Evolutionary conservation across 371 early-diverging fungal genomes (phyloP).

Genomic region (Saksenaea vasiformis): DNA sequence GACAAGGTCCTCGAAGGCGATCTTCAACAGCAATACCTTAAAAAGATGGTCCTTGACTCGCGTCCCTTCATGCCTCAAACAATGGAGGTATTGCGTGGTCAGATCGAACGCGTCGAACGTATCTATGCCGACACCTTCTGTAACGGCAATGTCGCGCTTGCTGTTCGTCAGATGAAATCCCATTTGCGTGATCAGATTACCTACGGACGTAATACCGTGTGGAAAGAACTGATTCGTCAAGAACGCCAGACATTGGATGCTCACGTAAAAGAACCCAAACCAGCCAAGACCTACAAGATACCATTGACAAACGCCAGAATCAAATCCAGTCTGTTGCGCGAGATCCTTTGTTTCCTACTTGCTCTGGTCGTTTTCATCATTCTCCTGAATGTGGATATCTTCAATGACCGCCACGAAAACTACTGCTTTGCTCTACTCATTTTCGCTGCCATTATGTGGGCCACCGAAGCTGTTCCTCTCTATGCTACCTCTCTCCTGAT

Average conservation of each 20-base stretch:
- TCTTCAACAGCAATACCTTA: slow-evolving; percentile 53
- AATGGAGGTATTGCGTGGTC: slow-evolving; percentile 41
- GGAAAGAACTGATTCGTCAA: slow-evolving; percentile 79
- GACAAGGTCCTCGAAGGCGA: slow-evolving; percentile 82
- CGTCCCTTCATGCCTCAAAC: slow-evolving; percentile 64
- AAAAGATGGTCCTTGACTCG: slow-evolving; percentile 58
- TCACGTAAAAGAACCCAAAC: slow-evolving; percentile 51
- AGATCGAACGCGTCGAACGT: slow-evolving; percentile 59
- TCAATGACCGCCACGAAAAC: slow-evolving; percentile 63
- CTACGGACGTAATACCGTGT: slow-evolving; percentile 81
- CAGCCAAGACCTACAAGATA: slow-evolving; percentile 43
- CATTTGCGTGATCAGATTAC: slow-evolving; percentile 73
- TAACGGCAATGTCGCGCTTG: slow-evolving; percentile 51
- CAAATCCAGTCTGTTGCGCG: slow-evolving; percentile 24
- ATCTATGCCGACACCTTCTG: slow-evolving; percentile 70
- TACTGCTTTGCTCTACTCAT: slow-evolving; percentile 69
- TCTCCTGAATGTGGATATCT: slow-evolving; percentile 58
- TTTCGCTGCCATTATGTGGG: slow-evolving; percentile 70
- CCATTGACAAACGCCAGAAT: slow-evolving; percentile 32
- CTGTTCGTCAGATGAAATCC: slow-evolving; percentile 65
- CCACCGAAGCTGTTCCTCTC: slow-evolving; percentile 81
- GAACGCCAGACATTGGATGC: slow-evolving; percentile 64
- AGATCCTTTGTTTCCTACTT: slow-evolving; percentile 31
- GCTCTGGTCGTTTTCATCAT: slow-evolving; percentile 59
- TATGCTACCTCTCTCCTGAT: slow-evolving; percentile 77